phyloP scores from a whole-genome alignment of 1,284 basidiomycete species.

The Spongiforma sp. region DNA sequence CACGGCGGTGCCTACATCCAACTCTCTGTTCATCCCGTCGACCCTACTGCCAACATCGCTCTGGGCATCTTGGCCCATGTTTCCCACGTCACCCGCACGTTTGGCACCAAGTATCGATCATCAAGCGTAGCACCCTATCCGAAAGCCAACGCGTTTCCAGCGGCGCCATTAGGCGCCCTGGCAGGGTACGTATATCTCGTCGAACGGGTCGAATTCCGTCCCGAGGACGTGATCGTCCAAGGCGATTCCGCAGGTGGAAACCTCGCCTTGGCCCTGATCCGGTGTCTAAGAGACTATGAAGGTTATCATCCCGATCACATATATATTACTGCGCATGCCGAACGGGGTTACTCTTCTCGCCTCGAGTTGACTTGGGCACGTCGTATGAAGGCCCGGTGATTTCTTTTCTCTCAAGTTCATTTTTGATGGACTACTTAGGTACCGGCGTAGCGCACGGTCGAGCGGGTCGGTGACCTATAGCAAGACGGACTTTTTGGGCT shows the following conservation, averaged over 20 bases:
- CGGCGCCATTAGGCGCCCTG: slow-evolving; percentile 58
- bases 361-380: slow-evolving; percentile 49
- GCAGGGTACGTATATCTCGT: slow-evolving; percentile 59
- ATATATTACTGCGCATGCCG: slow-evolving; percentile 34
- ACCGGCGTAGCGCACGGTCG: not conserved
- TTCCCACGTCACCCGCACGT: slow-evolving; percentile 36
- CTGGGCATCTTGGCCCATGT: slow-evolving; percentile 33
- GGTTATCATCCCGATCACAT: slow-evolving; percentile 15
- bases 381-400: slow-evolving; percentile 32
- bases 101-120: slow-evolving; percentile 51
- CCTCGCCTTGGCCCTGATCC: slow-evolving; percentile 52
- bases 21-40: slow-evolving; percentile 33
- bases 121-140: slow-evolving; percentile 34
- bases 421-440: slow-evolving; percentile 24
- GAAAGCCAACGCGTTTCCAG: slow-evolving; percentile 49
- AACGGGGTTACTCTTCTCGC: slow-evolving; percentile 49
- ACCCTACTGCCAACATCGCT: slow-evolving; percentile 30
- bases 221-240: slow-evolving; percentile 55
- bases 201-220: slow-evolving; percentile 44
- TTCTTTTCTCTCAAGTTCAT: slow-evolving; percentile 25
- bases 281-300: slow-evolving; percentile 43
- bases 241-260: slow-evolving; percentile 72
- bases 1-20: slow-evolving; percentile 40
- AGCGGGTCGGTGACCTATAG: slow-evolving; percentile 12
- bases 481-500: slow-evolving; percentile 26